Evolutionary conservation across 306 rosid species (phyloP).

Genomic region (Clitoria ternatea): DNA sequence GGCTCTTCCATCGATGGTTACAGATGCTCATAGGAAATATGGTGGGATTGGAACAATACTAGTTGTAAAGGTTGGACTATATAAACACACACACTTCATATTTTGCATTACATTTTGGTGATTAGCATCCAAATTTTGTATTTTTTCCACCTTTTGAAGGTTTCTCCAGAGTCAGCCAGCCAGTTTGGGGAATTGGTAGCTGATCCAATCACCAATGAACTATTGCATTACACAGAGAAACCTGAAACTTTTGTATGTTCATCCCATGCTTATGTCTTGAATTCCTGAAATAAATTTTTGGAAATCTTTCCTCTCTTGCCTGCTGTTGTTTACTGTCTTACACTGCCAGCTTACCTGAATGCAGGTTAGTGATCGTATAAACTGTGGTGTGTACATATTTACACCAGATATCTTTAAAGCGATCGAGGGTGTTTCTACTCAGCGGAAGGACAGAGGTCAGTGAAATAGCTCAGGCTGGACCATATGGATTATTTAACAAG

Average conservation of each 20-base stretch:
- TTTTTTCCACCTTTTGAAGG: constrained; percentile 42
- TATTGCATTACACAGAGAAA: constrained; percentile 92
- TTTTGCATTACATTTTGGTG: constrained; percentile 3
- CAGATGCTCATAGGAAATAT: constrained; percentile 81
- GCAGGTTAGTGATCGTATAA: constrained; percentile 90
- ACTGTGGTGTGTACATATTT: constrained; percentile 91
- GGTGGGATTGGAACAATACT: constrained; percentile 96
- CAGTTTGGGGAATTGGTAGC: constrained; percentile 92
- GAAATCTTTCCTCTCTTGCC: constrained; percentile 10
- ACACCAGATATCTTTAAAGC: constrained; percentile 79
- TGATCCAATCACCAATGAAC: constrained; percentile 81
- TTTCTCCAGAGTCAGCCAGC: constrained; percentile 80
- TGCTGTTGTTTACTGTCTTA: background rate
- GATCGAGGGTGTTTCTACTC: constrained; percentile 73
- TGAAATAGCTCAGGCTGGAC: background rate
- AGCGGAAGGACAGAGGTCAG: constrained; percentile 76
- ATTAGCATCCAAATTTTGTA: constrained; percentile 2
- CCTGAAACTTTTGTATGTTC: constrained; percentile 94
- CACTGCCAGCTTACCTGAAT: constrained; percentile 22
- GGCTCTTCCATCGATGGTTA: constrained; percentile 14
- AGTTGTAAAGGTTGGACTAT: constrained; percentile 70
- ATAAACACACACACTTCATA: background rate
- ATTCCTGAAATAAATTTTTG: background rate
- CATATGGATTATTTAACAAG: background rate
- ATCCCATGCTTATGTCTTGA: background rate